phyloP scores from a whole-genome alignment of 208 protist genomes.

The Acanthamoeba castellanii region DNA sequence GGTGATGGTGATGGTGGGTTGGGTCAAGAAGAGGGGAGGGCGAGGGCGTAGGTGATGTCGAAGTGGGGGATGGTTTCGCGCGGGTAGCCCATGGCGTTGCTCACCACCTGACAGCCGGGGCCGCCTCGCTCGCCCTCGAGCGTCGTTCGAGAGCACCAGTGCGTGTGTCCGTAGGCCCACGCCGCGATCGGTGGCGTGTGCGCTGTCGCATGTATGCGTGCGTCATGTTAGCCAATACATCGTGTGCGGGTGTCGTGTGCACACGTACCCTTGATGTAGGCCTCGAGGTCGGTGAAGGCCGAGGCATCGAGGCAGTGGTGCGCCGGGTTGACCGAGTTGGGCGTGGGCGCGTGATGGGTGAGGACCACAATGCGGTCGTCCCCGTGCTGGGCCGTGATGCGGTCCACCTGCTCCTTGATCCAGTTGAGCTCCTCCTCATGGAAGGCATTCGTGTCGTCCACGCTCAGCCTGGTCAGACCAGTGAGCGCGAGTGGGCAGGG shows the following conservation, averaged over 20 bases:
- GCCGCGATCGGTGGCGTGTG: slow-evolving; percentile 40
- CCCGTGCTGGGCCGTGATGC: neutral
- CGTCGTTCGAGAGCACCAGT: slow-evolving; percentile 18
- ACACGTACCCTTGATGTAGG: neutral
- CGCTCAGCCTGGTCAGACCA: neutral
- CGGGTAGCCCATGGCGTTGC: slow-evolving; percentile 64
- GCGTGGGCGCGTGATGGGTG: slow-evolving; percentile 65
- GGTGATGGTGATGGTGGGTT: neutral
- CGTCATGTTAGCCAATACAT: no score
- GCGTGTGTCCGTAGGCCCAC: slow-evolving; percentile 62
- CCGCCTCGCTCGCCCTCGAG: neutral
- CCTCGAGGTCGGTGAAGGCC: slow-evolving; percentile 1
- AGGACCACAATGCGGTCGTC: slow-evolving; percentile 2
- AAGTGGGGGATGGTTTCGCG: slow-evolving; percentile 8
- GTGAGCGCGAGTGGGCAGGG: neutral
- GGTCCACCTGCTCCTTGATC: slow-evolving; percentile 29
- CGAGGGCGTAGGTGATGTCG: slow-evolving; percentile 16
- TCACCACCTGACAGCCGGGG: slow-evolving; percentile 1
- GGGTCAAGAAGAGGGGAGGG: neutral
- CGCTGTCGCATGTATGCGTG: neutral
- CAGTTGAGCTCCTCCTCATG: slow-evolving; percentile 37
- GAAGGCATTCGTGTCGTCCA: slow-evolving; percentile 58
- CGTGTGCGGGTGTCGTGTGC: no score
- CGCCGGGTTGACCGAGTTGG: slow-evolving; percentile 30
- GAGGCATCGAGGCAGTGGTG: slow-evolving; percentile 1